These are phyloP conservation scores for Pinus taeda DNA, from an alignment of 75 land plant genomes.

Conservation along the genomic window DNA sequence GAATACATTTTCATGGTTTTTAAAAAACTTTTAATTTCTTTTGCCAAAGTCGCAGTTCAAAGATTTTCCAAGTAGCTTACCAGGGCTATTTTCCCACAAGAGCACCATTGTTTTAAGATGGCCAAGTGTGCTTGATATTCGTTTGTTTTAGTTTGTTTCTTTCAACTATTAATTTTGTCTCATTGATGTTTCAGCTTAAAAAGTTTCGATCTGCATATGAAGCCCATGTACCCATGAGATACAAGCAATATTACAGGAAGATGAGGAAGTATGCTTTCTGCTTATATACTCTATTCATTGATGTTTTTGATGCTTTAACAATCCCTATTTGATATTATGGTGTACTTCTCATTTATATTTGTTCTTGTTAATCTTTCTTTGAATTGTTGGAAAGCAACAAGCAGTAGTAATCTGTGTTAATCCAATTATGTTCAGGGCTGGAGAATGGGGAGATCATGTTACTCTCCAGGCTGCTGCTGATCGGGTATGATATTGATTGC, in stretches of 20 bases:
- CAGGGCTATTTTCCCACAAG: not conserved
- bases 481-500: slow-evolving; percentile 36
- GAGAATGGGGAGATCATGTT: slow-evolving; percentile 99
- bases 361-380: not conserved
- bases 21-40: not conserved
- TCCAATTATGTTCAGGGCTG: slow-evolving; percentile 47
- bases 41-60: not conserved
- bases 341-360: not conserved
- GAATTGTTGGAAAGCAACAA: not conserved
- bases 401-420: not conserved
- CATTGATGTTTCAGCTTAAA: slow-evolving; percentile 62
- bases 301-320: not conserved
- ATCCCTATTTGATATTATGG: not conserved
- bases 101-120: not conserved
- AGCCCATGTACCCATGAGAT: slow-evolving; percentile 97
- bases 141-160: slow-evolving; percentile 12
- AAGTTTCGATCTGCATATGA: slow-evolving; percentile 63
- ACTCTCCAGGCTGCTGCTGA: slow-evolving; percentile 98
- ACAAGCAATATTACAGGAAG: slow-evolving; percentile 70
- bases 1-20: not conserved
- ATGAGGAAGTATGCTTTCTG: slow-evolving; percentile 70
- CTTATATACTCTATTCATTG: not conserved
- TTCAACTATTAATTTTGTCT: slow-evolving; percentile 6
- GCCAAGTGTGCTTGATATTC: not conserved
- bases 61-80: not conserved